Evolutionary conservation across 208 protist genomes (phyloP), one percentile per base, ranked within the genome.

Genomic region (Trypanosoma cruzi): DNA sequence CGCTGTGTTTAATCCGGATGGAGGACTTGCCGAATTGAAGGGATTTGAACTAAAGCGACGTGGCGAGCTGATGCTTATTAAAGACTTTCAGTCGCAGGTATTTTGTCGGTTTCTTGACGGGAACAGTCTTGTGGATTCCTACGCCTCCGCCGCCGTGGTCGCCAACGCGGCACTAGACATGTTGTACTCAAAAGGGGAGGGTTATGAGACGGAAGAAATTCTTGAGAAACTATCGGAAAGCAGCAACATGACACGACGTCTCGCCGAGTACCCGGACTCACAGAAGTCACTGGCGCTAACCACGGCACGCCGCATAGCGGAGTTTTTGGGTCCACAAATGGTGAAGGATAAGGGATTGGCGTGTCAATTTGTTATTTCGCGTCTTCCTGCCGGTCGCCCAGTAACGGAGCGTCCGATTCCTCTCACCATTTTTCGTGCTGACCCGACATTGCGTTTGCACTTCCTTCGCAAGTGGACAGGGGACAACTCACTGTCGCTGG

Each of bases 21-120:
- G 98, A 26, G 64, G 76, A 31, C 80, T 99, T n/a, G 96, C 98
- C 14, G 99, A 99, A 83, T 88, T 99, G 4, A 99, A 99, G 76
- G 99, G 99, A 6, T 99, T 99, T 76, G 99, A 99, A 86, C 77
- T 99, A n/a, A 99, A 99, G 85, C 94, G 99, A 40, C 90, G 99
- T 69, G 99, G 99, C n/a, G 99, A 99, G 88, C 90, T 99, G 32
- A 94, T 99, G 84, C 80, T 99, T 24, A 98, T 99, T 82, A 99
- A 99, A 73, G 87, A 99, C 53, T 99, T 99, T 81, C 99, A 99
- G 81, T 89, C 87, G 11, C 80, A 99, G 60, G 88, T 99, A 1
- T 99, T 99, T 85, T 63, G 85, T 36, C 69, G 82, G 11, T 99
- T 99, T 68, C 85, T 99, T 8, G 84, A 98, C 18, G 99, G 99